A percentile compares a stretch with the other conserved stretches of the same genome.
These are phyloP conservation scores for Fusarium piperis DNA, from an alignment of 2,329 filamentous ascomycete genomes.

Conservation along the genomic window DNA sequence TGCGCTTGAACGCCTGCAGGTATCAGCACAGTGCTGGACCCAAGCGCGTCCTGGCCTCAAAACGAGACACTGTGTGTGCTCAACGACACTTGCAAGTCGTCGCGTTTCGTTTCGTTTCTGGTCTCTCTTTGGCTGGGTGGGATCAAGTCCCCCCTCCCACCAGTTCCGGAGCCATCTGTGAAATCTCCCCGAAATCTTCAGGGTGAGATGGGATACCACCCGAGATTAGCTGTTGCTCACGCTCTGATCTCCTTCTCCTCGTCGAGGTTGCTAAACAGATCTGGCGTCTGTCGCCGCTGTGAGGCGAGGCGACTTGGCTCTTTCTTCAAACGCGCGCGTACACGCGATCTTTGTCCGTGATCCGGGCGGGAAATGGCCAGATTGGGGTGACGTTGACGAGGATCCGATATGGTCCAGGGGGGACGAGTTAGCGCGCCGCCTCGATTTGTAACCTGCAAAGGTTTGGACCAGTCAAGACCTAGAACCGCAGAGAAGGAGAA, in stretches of 20 bases:
- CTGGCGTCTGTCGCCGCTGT: neutral
- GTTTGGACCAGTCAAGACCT: slow-evolving; percentile 7
- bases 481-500: slow-evolving; percentile 9
- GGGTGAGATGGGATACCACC: slow-evolving; percentile 6
- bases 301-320: neutral
- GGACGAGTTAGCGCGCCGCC: slow-evolving; percentile 29
- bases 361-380: slow-evolving; percentile 19
- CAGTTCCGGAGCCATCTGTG: slow-evolving; percentile 16
- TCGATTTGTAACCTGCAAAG: slow-evolving; percentile 19
- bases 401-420: slow-evolving; percentile 31
- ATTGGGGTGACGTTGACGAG: slow-evolving; percentile 15
- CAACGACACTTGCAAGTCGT: neutral
- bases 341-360: slow-evolving; percentile 22
- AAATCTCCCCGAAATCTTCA: slow-evolving; percentile 19
- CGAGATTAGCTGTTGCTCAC: neutral
- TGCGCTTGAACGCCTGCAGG: slow-evolving; percentile 27
- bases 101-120: slow-evolving; percentile 15
- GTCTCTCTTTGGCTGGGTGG: slow-evolving; percentile 7
- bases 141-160: neutral
- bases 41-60: slow-evolving; percentile 5
- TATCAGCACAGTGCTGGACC: slow-evolving; percentile 37
- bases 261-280: neutral
- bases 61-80: slow-evolving; percentile 33
- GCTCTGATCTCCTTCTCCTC: neutral
- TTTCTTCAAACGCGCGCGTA: slow-evolving; percentile 16